Percentiles rank a stretch among this genome's conserved stretches.
These are phyloP conservation scores for Tephrocybe sp. DNA, from an alignment of 768 basidiomycete species.

Conservation along the genomic window DNA sequence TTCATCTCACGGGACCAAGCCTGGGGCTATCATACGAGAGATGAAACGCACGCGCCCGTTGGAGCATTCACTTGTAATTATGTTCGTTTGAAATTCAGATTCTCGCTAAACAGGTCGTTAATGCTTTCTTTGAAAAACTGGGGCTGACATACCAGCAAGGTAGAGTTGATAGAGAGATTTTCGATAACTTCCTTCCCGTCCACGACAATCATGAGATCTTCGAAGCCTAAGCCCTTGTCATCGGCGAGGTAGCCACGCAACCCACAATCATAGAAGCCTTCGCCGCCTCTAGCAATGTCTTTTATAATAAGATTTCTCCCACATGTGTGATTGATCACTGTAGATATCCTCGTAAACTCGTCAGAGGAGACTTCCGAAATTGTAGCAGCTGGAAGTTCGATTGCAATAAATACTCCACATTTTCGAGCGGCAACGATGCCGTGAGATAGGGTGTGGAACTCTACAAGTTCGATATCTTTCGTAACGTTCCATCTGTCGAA, in stretches of 20 bases:
- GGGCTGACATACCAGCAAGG: constrained; percentile 22
- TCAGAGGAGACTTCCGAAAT: constrained; percentile 23
- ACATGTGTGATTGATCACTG: constrained; percentile 34
- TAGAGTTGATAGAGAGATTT: constrained; percentile 7
- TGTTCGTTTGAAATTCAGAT: constrained; percentile 29
- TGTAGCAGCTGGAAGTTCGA: constrained; percentile 31
- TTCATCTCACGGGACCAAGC: constrained; percentile 9
- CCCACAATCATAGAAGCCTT: constrained; percentile 31
- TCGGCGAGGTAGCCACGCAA: background rate
- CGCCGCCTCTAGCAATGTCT: constrained; percentile 32
- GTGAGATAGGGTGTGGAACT: constrained; percentile 27
- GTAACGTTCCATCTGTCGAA: constrained; percentile 27
- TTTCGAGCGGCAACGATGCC: constrained; percentile 27
- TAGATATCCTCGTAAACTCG: constrained; percentile 27
- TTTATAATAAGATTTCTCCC: constrained; percentile 35
- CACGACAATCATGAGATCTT: constrained; percentile 40
- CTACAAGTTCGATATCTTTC: constrained; percentile 26
- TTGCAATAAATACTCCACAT: constrained; percentile 31
- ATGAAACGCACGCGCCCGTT: constrained; percentile 33
- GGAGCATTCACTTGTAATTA: constrained; percentile 34
- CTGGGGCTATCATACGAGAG: constrained; percentile 49
- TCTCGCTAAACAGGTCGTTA: constrained; percentile 20
- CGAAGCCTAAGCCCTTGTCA: background rate
- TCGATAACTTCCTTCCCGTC: constrained; percentile 24
- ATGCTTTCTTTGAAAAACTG: constrained; percentile 14